These are phyloP conservation scores for Triangularia verruculosa DNA, from an alignment of 2,329 filamentous ascomycete species.

Conservation along the genomic window DNA sequence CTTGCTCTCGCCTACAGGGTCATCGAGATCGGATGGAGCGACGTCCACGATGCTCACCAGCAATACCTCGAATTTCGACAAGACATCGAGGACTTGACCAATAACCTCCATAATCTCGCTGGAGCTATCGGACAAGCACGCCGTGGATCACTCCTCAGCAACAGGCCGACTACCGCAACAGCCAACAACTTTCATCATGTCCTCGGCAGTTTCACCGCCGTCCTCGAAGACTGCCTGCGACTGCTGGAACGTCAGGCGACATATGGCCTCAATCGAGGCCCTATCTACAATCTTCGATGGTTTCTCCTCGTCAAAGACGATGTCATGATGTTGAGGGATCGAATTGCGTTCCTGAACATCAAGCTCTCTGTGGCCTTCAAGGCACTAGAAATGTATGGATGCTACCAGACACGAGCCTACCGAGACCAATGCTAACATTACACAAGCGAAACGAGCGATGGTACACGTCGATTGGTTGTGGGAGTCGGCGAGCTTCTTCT, in stretches of 20 bases:
- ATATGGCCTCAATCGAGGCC: constrained; percentile 1
- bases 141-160: background rate
- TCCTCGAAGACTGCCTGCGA: constrained; percentile 13
- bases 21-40: constrained; percentile 13
- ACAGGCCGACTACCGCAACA: background rate
- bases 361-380: constrained; percentile 17
- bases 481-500: constrained; percentile 5
- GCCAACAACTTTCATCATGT: background rate
- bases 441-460: background rate
- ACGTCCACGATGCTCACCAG: constrained; percentile 7
- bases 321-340: constrained; percentile 16
- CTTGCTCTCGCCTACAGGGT: constrained; percentile 8
- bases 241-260: constrained; percentile 4
- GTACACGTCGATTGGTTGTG: background rate
- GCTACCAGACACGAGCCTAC: background rate
- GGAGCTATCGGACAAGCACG: background rate
- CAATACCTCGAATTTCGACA: constrained; percentile 14
- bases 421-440: background rate
- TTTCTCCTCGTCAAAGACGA: constrained; percentile 18
- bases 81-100: constrained; percentile 4
- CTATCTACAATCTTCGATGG: constrained; percentile 16
- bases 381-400: constrained; percentile 12
- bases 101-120: background rate
- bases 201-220: constrained; percentile 11
- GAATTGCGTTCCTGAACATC: constrained; percentile 15